phyloP scores from a whole-genome alignment of 202 grass and related monocot genomes.

The Bolboschoenoplectus hybrid region DNA sequence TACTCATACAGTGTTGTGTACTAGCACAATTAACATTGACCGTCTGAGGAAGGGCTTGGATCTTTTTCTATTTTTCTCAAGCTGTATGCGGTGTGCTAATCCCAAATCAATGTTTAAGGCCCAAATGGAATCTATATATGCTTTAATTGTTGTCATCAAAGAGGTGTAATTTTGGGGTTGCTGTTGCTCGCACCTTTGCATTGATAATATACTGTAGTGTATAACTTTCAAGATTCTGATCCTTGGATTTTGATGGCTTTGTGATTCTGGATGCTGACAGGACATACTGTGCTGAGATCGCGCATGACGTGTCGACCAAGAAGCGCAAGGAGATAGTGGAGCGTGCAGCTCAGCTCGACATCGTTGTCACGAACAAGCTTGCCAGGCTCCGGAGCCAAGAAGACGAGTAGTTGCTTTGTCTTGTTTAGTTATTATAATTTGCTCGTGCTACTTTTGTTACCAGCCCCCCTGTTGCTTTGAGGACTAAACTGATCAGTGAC shows the following conservation, averaged over 20 bases:
- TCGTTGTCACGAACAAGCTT: slow-evolving; percentile 73
- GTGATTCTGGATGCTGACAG: slow-evolving; percentile 33
- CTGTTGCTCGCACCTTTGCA: background rate
- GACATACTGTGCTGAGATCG: slow-evolving; percentile 90
- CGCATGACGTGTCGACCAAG: slow-evolving; percentile 68
- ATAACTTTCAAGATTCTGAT: background rate
- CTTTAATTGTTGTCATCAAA: background rate
- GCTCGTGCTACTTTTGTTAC: slow-evolving; percentile 12
- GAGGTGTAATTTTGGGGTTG: background rate
- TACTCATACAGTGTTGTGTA: background rate
- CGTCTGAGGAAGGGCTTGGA: background rate
- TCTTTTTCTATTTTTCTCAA: background rate
- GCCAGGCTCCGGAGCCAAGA: slow-evolving; percentile 90
- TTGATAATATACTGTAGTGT: background rate
- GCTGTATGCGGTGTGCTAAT: background rate
- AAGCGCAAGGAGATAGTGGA: slow-evolving; percentile 90
- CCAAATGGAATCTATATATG: background rate
- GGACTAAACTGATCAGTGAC: background rate
- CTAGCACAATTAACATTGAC: background rate
- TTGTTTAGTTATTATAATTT: slow-evolving; percentile 24
- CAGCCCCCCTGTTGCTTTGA: background rate
- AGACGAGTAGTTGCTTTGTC: slow-evolving; percentile 55
- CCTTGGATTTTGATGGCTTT: background rate
- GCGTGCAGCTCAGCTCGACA: slow-evolving; percentile 77
- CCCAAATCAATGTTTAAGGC: background rate